These are phyloP conservation scores for Arachis monticola DNA, from an alignment of 331 rosid genomes.

Conservation along the genomic window DNA sequence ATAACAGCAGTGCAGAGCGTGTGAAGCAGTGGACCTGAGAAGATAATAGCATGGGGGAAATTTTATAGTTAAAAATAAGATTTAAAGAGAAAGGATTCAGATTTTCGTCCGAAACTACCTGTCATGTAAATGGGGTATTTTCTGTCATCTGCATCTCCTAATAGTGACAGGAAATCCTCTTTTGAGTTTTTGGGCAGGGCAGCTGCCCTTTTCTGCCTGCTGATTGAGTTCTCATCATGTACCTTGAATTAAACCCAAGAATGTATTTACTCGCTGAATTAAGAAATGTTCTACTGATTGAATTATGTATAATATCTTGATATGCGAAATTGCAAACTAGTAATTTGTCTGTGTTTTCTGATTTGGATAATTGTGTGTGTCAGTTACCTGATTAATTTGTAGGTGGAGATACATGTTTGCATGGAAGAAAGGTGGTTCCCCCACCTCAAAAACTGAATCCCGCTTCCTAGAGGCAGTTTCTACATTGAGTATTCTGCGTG, in stretches of 20 bases:
- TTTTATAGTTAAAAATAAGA: neutral
- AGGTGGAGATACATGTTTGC: slow-evolving; percentile 79
- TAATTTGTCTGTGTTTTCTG: too few relatives aligned
- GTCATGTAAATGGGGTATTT: slow-evolving; percentile 68
- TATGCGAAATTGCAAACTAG: neutral
- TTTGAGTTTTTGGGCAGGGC: slow-evolving; percentile 52
- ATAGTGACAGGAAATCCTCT: slow-evolving; percentile 61
- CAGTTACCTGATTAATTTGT: slow-evolving; percentile 60
- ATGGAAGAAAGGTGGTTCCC: slow-evolving; percentile 68
- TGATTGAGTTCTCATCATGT: slow-evolving; percentile 67
- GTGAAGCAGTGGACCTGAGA: slow-evolving; percentile 68
- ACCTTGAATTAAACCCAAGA: slow-evolving; percentile 47
- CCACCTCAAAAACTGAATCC: slow-evolving; percentile 58
- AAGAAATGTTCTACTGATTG: neutral
- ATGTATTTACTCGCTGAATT: neutral
- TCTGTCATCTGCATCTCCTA: slow-evolving; percentile 62
- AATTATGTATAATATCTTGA: neutral
- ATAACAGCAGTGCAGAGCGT: slow-evolving; percentile 68
- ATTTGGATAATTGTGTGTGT: neutral
- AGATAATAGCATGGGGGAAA: slow-evolving; percentile 29
- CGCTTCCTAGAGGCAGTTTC: slow-evolving; percentile 77
- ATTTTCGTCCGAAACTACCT: slow-evolving; percentile 47
- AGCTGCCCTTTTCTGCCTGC: slow-evolving; percentile 67
- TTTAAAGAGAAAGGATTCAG: slow-evolving; percentile 3
- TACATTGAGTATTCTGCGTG: slow-evolving; percentile 62